phyloP scores from a whole-genome alignment of 2,329 filamentous ascomycete genomes.

The Chrysosporium keratinophilum region DNA sequence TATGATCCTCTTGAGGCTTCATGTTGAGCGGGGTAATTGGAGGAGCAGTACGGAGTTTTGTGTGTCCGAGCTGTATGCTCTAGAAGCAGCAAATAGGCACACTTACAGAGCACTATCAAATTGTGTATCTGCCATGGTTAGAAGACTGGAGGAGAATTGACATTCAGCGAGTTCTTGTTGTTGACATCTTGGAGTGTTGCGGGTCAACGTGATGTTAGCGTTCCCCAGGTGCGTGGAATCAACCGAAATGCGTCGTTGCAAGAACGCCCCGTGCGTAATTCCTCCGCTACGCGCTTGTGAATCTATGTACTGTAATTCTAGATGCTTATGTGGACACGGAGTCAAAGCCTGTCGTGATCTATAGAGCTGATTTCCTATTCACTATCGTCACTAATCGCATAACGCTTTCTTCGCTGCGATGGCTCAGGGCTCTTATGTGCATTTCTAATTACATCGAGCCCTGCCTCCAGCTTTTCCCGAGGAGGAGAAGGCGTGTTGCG shows the following conservation, averaged over 20 bases:
- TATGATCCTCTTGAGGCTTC: not conserved
- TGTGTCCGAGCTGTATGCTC: not conserved
- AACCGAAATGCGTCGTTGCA: constrained; percentile 11
- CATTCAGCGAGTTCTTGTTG: not conserved
- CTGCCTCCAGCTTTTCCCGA: not conserved
- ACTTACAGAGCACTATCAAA: constrained; percentile 44
- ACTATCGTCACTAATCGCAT: constrained; percentile 25
- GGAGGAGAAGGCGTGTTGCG: too few relatives aligned
- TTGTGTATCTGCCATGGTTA: constrained; percentile 37
- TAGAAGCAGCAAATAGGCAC: not conserved
- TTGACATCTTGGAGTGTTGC: not conserved
- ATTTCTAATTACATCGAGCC: constrained; percentile 13
- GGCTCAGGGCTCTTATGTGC: constrained; percentile 7
- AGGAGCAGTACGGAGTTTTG: constrained; percentile 3
- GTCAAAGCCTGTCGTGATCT: not conserved
- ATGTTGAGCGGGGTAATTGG: constrained; percentile 5
- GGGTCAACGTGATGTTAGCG: not conserved
- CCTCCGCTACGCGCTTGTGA: not conserved
- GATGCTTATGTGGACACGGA: not conserved
- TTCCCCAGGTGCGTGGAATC: constrained; percentile 15
- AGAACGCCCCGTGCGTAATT: not conserved
- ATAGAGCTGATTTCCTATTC: not conserved
- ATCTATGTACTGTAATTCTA: too few relatives aligned
- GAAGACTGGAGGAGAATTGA: not conserved
- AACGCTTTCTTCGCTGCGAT: constrained; percentile 17